phyloP scores from a whole-genome alignment of 1,139 yeast genomes.

The Taphrina pruni region DNA sequence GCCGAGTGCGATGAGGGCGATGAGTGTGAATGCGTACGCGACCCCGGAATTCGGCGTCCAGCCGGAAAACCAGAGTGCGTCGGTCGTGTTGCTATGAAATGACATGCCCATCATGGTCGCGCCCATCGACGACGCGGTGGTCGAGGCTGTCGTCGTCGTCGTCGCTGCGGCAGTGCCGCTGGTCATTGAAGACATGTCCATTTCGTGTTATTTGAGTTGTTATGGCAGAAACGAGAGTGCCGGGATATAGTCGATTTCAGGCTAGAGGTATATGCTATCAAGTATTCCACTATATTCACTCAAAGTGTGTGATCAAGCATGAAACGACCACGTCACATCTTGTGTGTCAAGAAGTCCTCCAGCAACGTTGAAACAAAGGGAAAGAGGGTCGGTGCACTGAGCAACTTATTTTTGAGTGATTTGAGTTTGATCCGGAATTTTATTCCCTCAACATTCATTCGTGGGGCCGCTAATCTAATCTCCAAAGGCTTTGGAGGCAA shows the following conservation, averaged over 20 bases:
- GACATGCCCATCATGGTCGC: slow-evolving; percentile 40
- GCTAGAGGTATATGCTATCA: background rate
- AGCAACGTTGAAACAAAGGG: background rate
- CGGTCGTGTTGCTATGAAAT: slow-evolving; percentile 45
- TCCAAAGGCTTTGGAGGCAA: background rate
- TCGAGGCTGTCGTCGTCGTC: slow-evolving; percentile 3
- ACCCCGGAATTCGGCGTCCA: slow-evolving; percentile 49
- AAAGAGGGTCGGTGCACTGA: background rate
- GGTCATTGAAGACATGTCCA: slow-evolving; percentile 26
- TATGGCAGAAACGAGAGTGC: no score
- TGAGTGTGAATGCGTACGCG: slow-evolving; percentile 48
- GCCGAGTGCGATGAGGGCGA: slow-evolving; percentile 48
- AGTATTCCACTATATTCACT: background rate
- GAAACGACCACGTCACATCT: background rate
- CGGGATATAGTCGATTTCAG: no score
- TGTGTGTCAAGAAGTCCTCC: background rate
- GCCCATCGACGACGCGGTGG: background rate
- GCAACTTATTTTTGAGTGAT: background rate
- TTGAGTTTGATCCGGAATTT: slow-evolving; percentile 9
- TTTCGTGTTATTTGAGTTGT: background rate
- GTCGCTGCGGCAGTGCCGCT: background rate
- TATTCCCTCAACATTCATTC: slow-evolving; percentile 14
- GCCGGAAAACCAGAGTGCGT: slow-evolving; percentile 41
- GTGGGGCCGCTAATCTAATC: slow-evolving; percentile 24
- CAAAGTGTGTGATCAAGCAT: no score